A percentile compares a stretch with the other conserved stretches of the same genome.
Evolutionary conservation across 2,329 filamentous ascomycete genomes (phyloP).

Genomic region (Drechslerella coelobrocha): DNA sequence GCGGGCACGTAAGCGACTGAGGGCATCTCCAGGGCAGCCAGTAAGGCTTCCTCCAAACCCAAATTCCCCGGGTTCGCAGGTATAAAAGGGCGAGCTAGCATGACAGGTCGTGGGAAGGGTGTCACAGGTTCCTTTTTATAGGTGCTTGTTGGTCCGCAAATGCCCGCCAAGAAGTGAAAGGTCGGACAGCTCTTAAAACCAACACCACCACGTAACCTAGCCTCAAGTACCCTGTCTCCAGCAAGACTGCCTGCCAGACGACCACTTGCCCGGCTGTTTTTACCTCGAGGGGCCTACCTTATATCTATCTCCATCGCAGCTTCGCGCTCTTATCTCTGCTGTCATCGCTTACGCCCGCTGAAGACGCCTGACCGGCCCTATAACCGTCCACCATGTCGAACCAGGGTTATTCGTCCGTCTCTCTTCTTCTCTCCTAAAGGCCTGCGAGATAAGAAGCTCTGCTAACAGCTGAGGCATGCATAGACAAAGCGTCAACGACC

Average conservation of each 20-base stretch:
- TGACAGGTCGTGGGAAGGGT: slow-evolving; percentile 10
- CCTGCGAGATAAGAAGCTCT: background rate
- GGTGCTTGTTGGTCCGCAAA: slow-evolving; percentile 22
- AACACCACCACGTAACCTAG: slow-evolving; percentile 19
- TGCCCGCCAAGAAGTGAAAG: slow-evolving; percentile 37
- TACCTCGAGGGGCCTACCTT: background rate
- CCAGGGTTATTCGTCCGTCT: slow-evolving; percentile 45
- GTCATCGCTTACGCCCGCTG: slow-evolving; percentile 3
- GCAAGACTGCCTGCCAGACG: too few relatives aligned
- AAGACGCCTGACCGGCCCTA: slow-evolving; percentile 11
- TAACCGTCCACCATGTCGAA: slow-evolving; percentile 32
- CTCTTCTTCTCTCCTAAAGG: background rate
- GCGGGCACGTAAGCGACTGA: too few relatives aligned
- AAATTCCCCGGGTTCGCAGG: too few relatives aligned
- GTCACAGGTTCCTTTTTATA: slow-evolving; percentile 21
- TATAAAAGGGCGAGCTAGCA: too few relatives aligned
- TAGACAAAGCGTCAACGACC: slow-evolving; percentile 76
- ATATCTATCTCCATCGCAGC: slow-evolving; percentile 31
- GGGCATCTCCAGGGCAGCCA: background rate
- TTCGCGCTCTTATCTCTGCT: background rate
- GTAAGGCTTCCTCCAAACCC: slow-evolving; percentile 1
- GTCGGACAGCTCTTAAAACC: slow-evolving; percentile 41
- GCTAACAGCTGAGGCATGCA: slow-evolving; percentile 12
- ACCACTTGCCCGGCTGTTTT: background rate
- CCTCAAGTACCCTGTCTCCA: background rate